Evolutionary conservation across 208 protist genomes (phyloP), one percentile per base, ranked within the genome.

Genomic region (Crithidia brevicula): DNA sequence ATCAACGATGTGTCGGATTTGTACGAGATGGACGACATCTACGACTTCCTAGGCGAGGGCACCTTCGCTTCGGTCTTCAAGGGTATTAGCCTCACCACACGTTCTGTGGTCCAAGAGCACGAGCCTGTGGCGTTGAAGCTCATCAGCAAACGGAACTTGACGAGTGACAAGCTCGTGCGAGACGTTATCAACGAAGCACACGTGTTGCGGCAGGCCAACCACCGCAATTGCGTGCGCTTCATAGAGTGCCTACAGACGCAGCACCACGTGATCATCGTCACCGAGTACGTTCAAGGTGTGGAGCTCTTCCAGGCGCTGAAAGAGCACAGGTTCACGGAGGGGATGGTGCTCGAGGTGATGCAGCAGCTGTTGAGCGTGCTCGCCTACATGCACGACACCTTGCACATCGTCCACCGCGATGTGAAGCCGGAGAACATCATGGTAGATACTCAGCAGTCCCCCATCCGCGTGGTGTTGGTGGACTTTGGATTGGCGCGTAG

Each of bases 381-480:
- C 2, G 63, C 67, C 28, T 96, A 97, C 67, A 71, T 97, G 15
- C 93, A 97, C 83, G 68, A 74, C 46, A 81, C 69, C 1, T 71
- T 88, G 20, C 64, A 74, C 38, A 75, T 97, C 31, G 90, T 97
- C 20, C 92, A 97, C 62, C 84, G 92, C 11, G 92, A 97, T 62
- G 78, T 97, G 4, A 97, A 97, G 63, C 89, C 92, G 1, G 88
- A 95, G 57, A 97, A 97, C 74, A 79, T 97, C 30, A 66, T 97
- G 49, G 68, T 97, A 16, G 65, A 74, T 8, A 75, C 73, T 2
- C 52, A 65, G 10, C 59, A 78, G 63, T 58, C 69, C 25, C 80
- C 22, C n/a, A 58, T 45, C 11, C 79, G 86, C 16, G 81, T 94
- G 20, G 89, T 83, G 5, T 69, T 96, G 6, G 88, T 96, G 3